Percentiles rank a stretch among this genome's conserved stretches.
phyloP scores from a whole-genome alignment of 805 yeast species.

The Suhomyces pyralidae region DNA sequence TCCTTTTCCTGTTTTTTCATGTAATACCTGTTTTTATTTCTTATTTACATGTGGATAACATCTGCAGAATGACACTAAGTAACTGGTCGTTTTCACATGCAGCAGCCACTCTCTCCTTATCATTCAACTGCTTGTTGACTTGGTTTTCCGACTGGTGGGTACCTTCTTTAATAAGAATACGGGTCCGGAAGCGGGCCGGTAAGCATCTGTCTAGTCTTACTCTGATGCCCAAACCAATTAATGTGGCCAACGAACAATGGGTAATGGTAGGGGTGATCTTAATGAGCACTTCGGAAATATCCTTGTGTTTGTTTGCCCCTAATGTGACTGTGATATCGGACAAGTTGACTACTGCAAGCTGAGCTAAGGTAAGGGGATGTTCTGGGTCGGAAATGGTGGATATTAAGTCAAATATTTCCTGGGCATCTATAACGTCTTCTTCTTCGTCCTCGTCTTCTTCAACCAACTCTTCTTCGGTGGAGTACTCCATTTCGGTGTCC shows the following conservation, averaged over 20 bases:
- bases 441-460: conserved; percentile 35
- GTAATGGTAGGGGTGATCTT: conserved; percentile 96
- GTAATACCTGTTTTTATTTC: neutral
- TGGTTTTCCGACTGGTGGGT: conserved; percentile 94
- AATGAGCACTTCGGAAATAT: conserved; percentile 72
- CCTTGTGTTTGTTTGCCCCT: conserved; percentile 35
- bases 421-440: conserved; percentile 73
- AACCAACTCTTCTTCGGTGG: conserved; percentile 13
- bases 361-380: conserved; percentile 93
- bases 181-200: conserved; percentile 79
- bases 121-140: conserved; percentile 94
- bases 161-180: conserved; percentile 81
- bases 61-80: conserved; percentile 82
- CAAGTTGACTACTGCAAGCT: conserved; percentile 86
- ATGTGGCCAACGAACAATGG: conserved; percentile 93
- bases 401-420: conserved; percentile 84
- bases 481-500: conserved; percentile 19
- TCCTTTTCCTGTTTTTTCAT: neutral
- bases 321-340: conserved; percentile 73
- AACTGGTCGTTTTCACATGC: conserved; percentile 97
- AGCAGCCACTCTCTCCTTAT: conserved; percentile 96
- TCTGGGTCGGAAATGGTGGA: conserved; percentile 94
- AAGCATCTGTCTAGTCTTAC: conserved; percentile 87
- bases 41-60: conserved; percentile 76
- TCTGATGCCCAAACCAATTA: conserved; percentile 91